A percentile compares a stretch with the other conserved stretches of the same genome.
Evolutionary conservation across 306 rosid species (phyloP).

Genomic region (Acacia melanoxylon): DNA sequence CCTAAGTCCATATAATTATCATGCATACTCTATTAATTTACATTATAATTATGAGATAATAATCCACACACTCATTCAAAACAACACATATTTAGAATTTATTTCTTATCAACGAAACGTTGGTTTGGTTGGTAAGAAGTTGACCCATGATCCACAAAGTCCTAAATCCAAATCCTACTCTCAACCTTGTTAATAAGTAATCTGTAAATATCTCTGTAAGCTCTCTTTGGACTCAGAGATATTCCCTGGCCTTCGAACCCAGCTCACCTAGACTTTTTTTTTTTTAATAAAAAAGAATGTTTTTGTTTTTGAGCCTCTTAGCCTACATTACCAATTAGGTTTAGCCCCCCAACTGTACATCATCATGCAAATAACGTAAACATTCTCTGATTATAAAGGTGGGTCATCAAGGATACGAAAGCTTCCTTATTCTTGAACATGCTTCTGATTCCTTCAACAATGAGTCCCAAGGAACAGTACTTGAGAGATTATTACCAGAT

Average conservation of each 20-base stretch:
- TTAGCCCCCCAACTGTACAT: background rate
- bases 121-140: no score
- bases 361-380: background rate
- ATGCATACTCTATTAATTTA: background rate
- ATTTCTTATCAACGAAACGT: no score
- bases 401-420: background rate
- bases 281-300: no score
- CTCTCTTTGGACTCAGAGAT: no score
- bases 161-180: no score
- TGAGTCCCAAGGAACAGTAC: background rate
- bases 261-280: no score
- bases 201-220: no score
- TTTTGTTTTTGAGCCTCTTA: background rate
- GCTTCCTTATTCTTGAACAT: background rate
- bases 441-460: background rate
- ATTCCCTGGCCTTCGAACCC: fast-evolving
- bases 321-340: background rate
- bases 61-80: background rate
- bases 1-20: no score
- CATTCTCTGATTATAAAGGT: background rate
- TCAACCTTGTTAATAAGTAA: no score
- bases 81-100: no score
- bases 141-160: no score
- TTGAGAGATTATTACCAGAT: background rate
- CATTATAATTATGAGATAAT: background rate